Conservation (phyloP, 768 basidiomycete genomes). For the Tricholoma matsutake region DNA sequence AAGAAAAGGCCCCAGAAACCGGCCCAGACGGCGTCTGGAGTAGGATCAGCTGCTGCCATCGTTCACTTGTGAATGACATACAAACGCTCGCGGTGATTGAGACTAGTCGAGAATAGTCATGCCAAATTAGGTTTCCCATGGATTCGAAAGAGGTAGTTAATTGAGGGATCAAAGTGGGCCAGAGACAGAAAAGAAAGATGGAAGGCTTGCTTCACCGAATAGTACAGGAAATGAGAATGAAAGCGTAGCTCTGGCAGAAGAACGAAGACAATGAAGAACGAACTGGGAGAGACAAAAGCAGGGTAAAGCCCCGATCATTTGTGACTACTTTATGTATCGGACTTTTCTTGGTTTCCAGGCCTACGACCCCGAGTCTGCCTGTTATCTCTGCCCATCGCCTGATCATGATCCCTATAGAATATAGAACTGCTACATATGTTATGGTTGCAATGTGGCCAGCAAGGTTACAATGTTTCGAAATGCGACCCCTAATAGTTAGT, state of each 20-base stretch:
- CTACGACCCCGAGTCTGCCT: background rate
- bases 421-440: no score
- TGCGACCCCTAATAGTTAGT: no score
- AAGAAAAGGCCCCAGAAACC: constrained; percentile 77
- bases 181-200: constrained; percentile 14
- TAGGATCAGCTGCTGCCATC: constrained; percentile 9
- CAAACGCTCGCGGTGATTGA: constrained; percentile 69
- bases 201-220: constrained; percentile 41
- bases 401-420: no score
- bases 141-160: constrained; percentile 12
- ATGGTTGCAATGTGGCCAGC: no score
- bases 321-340: background rate
- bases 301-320: no score
- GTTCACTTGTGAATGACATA: constrained; percentile 37
- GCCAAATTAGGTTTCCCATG: constrained; percentile 85
- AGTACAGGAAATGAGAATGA: constrained; percentile 20
- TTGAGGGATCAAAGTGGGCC: constrained; percentile 15
- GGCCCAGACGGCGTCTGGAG: constrained; percentile 74
- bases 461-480: no score
- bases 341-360: background rate
- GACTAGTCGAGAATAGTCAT: constrained; percentile 69
- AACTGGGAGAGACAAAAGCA: background rate
- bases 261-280: constrained; percentile 16
- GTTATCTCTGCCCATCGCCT: no score
- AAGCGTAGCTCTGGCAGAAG: constrained; percentile 31